phyloP scores from a whole-genome alignment of 2,329 filamentous ascomycete genomes.

The Botrytis squamosa region DNA sequence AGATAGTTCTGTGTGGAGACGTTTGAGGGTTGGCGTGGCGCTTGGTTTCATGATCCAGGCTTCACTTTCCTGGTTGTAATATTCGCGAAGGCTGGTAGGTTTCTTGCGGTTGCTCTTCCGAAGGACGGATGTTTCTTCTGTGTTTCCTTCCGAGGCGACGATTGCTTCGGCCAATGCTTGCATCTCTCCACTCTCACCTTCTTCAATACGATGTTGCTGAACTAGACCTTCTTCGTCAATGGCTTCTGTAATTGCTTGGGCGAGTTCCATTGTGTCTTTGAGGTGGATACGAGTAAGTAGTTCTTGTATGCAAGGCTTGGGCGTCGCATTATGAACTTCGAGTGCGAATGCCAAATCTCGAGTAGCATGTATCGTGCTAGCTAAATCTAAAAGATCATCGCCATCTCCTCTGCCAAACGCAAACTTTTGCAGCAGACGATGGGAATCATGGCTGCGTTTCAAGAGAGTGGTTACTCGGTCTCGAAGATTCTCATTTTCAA shows the following conservation, averaged over 20 bases:
- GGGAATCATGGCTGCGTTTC: slow-evolving; percentile 76
- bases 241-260: slow-evolving; percentile 67
- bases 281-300: slow-evolving; percentile 63
- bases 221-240: slow-evolving; percentile 93
- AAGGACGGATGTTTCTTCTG: slow-evolving; percentile 52
- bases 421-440: slow-evolving; percentile 91
- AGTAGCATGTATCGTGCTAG: slow-evolving; percentile 75
- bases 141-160: slow-evolving; percentile 62
- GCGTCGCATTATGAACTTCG: slow-evolving; percentile 26
- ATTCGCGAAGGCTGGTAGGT: slow-evolving; percentile 51
- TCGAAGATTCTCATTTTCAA: slow-evolving; percentile 63
- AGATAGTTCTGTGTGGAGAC: slow-evolving; percentile 67
- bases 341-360: slow-evolving; percentile 60
- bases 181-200: slow-evolving; percentile 68
- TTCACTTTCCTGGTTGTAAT: slow-evolving; percentile 59
- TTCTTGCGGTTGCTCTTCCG: slow-evolving; percentile 44
- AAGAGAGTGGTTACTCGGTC: slow-evolving; percentile 69
- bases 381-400: slow-evolving; percentile 83
- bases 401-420: slow-evolving; percentile 87
- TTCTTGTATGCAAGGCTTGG: slow-evolving; percentile 43
- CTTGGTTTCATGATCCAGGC: slow-evolving; percentile 64
- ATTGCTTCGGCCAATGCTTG: slow-evolving; percentile 72
- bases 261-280: slow-evolving; percentile 64
- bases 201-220: slow-evolving; percentile 74
- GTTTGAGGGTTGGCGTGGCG: slow-evolving; percentile 65